A percentile compares a stretch with the other conserved stretches of the same genome.
Evolutionary conservation across 306 rosid genomes (phyloP).

Genomic region (Prunus campanulata): DNA sequence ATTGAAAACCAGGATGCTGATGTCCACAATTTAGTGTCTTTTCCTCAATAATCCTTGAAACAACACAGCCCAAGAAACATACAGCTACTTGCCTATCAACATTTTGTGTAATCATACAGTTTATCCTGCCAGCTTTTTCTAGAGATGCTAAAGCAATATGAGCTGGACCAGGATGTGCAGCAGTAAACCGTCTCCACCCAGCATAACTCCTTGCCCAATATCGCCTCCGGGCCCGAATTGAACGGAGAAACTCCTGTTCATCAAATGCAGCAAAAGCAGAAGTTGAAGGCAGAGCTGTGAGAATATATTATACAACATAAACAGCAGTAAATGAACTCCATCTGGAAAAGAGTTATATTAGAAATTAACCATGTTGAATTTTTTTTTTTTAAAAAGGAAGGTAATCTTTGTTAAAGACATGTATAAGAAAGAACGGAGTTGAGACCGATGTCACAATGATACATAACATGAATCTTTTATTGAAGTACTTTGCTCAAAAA

Average conservation of each 20-base stretch:
- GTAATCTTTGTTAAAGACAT: not conserved
- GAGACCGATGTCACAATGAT: not conserved
- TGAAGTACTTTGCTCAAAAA: not conserved
- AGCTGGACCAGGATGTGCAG: constrained; percentile 75
- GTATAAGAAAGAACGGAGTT: not conserved
- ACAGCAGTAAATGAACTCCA: not conserved
- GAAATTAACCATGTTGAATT: not conserved
- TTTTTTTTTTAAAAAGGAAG: not conserved
- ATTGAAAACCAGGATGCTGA: not conserved
- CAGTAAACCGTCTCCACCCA: constrained; percentile 80
- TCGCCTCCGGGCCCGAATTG: constrained; percentile 66
- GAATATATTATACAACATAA: not conserved
- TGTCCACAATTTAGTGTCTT: not conserved
- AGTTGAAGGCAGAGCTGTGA: constrained; percentile 15
- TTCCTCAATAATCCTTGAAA: not conserved
- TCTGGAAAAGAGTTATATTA: not conserved
- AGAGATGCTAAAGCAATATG: constrained; percentile 70
- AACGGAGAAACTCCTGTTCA: constrained; percentile 75
- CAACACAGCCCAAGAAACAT: constrained; percentile 20
- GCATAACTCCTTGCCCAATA: constrained; percentile 98
- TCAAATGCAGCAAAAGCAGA: constrained; percentile 23
- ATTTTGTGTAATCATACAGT: constrained; percentile 82
- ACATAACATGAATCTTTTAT: not conserved
- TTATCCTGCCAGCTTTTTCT: constrained; percentile 65
- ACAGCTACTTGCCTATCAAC: constrained; percentile 67